These are phyloP conservation scores for Hanseniaspora clermontiae DNA, from an alignment of 805 yeast genomes.

Conservation along the genomic window DNA sequence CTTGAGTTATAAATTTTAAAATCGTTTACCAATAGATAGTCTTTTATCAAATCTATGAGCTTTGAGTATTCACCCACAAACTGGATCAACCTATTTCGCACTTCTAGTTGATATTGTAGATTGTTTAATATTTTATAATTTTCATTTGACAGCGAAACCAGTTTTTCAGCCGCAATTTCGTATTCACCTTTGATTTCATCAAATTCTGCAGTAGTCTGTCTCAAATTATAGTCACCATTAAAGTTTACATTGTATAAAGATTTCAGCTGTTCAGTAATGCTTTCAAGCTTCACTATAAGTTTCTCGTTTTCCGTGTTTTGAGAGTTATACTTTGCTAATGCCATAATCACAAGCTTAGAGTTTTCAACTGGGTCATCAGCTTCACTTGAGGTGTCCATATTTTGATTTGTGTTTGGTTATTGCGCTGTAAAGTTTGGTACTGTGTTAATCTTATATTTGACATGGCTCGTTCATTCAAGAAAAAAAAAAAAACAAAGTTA, in stretches of 20 bases:
- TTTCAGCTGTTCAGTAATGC: background rate
- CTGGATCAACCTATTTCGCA: background rate
- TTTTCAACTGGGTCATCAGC: background rate
- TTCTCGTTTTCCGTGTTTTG: constrained; percentile 1
- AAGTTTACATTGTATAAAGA: background rate
- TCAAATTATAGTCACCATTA: background rate
- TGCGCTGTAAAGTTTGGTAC: too few relatives aligned
- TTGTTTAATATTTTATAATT: constrained; percentile 3
- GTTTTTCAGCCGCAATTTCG: background rate
- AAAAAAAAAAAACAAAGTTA: too few relatives aligned
- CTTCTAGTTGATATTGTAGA: background rate
- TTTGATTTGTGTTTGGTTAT: too few relatives aligned
- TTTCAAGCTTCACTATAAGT: background rate
- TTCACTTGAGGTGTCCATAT: background rate
- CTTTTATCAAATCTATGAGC: background rate
- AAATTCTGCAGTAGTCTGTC: background rate
- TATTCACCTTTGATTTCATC: background rate
- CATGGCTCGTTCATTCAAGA: too few relatives aligned
- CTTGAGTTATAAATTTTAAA: background rate
- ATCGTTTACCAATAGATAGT: background rate
- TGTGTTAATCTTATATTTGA: too few relatives aligned
- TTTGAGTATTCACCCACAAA: constrained; percentile 3
- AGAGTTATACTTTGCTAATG: background rate
- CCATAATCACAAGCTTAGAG: background rate
- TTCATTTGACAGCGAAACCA: background rate